phyloP scores from a whole-genome alignment of 2,329 filamentous ascomycete species.

The Sporothrix inflata region DNA sequence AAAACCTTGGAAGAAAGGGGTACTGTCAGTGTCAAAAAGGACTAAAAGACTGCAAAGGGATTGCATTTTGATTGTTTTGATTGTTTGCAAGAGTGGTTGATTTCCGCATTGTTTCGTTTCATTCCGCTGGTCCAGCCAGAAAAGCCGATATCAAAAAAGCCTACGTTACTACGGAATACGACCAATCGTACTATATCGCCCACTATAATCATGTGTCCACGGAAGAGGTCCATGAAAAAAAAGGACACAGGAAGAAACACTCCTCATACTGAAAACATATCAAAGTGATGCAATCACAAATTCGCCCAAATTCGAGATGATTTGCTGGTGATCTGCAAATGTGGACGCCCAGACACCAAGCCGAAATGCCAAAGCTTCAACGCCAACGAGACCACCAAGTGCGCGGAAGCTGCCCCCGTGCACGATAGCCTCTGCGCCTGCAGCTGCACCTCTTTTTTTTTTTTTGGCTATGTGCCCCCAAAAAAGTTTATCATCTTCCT shows the following conservation, averaged over 20 bases:
- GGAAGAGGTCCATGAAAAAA: not conserved
- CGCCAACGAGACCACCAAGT: not conserved
- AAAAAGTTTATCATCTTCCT: not conserved
- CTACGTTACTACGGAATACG: not conserved
- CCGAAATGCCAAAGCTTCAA: conserved; percentile 7
- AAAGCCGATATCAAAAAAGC: not conserved
- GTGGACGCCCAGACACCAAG: not conserved
- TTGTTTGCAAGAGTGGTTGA: not conserved
- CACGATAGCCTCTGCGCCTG: not conserved
- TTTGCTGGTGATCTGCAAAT: not conserved
- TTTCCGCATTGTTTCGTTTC: not conserved
- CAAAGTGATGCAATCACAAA: not conserved
- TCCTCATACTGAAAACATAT: not conserved
- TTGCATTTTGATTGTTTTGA: not conserved
- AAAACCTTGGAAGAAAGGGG: conserved; percentile 12
- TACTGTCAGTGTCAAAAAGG: not conserved
- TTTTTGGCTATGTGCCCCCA: too few relatives aligned
- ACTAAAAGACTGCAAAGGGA: not conserved
- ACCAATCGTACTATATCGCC: not conserved
- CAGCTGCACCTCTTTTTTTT: too few relatives aligned
- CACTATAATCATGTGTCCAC: not conserved
- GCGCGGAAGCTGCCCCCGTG: not conserved
- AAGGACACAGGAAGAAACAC: not conserved
- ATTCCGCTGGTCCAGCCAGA: not conserved
- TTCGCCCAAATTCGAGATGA: not conserved